Percentiles rank a stretch among this genome's conserved stretches.
These are phyloP conservation scores for Aspergillus hortae DNA, from an alignment of 2,329 filamentous ascomycete species.

Conservation along the genomic window DNA sequence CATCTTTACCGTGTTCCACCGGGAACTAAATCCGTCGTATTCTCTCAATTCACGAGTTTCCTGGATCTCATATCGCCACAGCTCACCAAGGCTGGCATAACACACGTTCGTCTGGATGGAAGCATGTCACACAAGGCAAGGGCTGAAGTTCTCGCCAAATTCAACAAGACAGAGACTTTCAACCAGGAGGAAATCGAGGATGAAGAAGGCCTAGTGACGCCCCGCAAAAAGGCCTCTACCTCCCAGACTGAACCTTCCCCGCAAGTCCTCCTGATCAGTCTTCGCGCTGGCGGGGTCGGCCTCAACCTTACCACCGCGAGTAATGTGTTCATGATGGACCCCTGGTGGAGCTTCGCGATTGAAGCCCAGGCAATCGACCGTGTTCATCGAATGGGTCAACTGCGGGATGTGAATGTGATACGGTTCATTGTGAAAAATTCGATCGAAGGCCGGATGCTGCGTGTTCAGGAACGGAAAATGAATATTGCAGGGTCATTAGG, in stretches of 20 bases:
- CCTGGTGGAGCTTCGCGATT: constrained; percentile 97
- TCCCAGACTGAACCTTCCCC: constrained; percentile 16
- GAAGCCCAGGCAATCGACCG: constrained; percentile 97
- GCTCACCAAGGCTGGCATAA: constrained; percentile 67
- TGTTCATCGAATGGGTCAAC: constrained; percentile 94
- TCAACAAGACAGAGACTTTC: constrained; percentile 49
- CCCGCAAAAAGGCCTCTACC: neutral
- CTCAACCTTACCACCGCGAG: constrained; percentile 87
- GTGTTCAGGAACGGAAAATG: constrained; percentile 88
- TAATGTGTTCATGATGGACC: constrained; percentile 98
- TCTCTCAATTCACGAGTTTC: constrained; percentile 97
- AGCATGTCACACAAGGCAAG: constrained; percentile 83
- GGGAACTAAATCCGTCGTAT: constrained; percentile 81
- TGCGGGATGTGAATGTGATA: constrained; percentile 77
- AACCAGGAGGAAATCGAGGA: constrained; percentile 35
- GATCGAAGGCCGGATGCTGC: constrained; percentile 93
- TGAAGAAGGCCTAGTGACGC: constrained; percentile 17
- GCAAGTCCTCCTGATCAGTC: constrained; percentile 70
- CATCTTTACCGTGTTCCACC: constrained; percentile 71
- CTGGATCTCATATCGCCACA: constrained; percentile 85
- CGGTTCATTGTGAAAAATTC: constrained; percentile 86
- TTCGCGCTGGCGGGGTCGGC: constrained; percentile 89
- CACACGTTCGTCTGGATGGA: constrained; percentile 84
- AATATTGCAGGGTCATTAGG: constrained; percentile 84
- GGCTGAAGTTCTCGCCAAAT: constrained; percentile 72